Evolutionary conservation across 2,329 filamentous ascomycete genomes (phyloP).

Genomic region (Fusarium burgessii): DNA sequence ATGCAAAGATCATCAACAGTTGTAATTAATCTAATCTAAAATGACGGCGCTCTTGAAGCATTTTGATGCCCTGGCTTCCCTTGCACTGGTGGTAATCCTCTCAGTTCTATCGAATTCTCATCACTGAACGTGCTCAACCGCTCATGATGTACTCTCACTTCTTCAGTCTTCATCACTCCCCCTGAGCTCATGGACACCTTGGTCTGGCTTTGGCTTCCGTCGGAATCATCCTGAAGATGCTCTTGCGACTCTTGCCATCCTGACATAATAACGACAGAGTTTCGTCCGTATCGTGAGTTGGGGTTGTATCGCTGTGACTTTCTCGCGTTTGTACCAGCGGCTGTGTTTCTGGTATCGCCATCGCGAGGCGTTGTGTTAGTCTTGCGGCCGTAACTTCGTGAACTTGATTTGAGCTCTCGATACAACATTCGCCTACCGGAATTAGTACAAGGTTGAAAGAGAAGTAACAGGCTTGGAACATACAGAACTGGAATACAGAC

Average conservation of each 20-base stretch:
- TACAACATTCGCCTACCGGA: conserved; percentile 50
- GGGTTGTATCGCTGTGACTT: conserved; percentile 34
- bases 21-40: background rate
- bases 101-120: conserved; percentile 41
- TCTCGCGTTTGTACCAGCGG: conserved; percentile 15
- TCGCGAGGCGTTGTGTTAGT: conserved; percentile 32
- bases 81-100: conserved; percentile 17
- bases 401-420: conserved; percentile 49
- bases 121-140: conserved; percentile 35
- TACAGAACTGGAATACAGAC: conserved; percentile 52
- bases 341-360: conserved; percentile 4
- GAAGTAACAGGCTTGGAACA: background rate
- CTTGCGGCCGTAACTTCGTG: conserved; percentile 44
- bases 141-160: conserved; percentile 46
- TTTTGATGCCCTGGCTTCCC: background rate
- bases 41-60: conserved; percentile 5
- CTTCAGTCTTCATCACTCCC: conserved; percentile 49
- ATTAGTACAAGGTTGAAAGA: background rate
- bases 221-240: conserved; percentile 45
- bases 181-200: conserved; percentile 23
- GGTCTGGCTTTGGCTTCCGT: conserved; percentile 4
- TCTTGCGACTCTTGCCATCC: conserved; percentile 52
- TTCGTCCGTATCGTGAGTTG: conserved; percentile 46
- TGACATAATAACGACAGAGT: conserved; percentile 51
- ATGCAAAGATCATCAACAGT: background rate